phyloP scores from a whole-genome alignment of 148 eudicot genomes.

The Hydrangea macrophylla region DNA sequence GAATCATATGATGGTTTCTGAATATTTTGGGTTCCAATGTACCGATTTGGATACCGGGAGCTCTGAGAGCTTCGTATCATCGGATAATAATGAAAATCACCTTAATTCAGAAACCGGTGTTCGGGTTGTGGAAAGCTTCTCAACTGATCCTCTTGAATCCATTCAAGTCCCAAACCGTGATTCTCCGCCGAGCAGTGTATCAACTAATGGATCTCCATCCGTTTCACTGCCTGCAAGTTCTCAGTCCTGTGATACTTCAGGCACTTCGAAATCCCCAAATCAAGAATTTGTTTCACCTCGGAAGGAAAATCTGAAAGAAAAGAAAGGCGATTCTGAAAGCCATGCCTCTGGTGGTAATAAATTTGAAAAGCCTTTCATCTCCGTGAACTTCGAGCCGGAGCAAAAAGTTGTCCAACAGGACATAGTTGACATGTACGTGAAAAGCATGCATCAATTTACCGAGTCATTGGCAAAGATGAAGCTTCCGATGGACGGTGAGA shows the following conservation, averaged over 20 bases:
- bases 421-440: slow-evolving; percentile 97
- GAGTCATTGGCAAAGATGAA: slow-evolving; percentile 94
- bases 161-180: slow-evolving; percentile 37
- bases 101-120: slow-evolving; percentile 38
- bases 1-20: slow-evolving; percentile 82
- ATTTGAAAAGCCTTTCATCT: slow-evolving; percentile 43
- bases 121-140: slow-evolving; percentile 47
- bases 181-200: slow-evolving; percentile 64
- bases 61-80: slow-evolving; percentile 53
- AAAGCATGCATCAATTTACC: slow-evolving; percentile 96
- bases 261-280: slow-evolving; percentile 35
- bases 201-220: slow-evolving; percentile 58
- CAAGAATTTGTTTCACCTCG: slow-evolving; percentile 50
- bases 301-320: slow-evolving; percentile 30
- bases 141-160: slow-evolving; percentile 33
- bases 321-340: slow-evolving; percentile 45
- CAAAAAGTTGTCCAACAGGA: slow-evolving; percentile 89
- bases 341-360: slow-evolving; percentile 29
- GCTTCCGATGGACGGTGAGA: slow-evolving; percentile 77
- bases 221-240: slow-evolving; percentile 52
- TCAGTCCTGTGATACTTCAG: slow-evolving; percentile 53
- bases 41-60: slow-evolving; percentile 42
- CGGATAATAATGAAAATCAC: slow-evolving; percentile 61
- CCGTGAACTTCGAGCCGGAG: slow-evolving; percentile 63
- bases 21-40: slow-evolving; percentile 56